Conservation (phyloP, 2,329 filamentous ascomycete species). For the Hortaea sp. region DNA sequence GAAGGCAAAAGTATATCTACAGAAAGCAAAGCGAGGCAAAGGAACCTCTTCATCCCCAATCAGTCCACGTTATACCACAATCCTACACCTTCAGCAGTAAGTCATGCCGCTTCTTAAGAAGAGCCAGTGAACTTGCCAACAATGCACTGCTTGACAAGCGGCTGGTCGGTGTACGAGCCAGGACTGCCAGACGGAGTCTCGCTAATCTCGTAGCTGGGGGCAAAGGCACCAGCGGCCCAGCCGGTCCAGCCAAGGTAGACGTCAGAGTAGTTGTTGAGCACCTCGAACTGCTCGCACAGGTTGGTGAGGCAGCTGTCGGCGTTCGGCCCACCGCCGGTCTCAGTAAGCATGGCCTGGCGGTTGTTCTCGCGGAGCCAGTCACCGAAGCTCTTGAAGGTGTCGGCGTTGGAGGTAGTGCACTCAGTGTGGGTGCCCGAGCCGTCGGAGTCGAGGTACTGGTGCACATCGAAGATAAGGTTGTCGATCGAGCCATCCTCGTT, state of each 20-base stretch:
- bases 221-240: slow-evolving; percentile 25
- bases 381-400: slow-evolving; percentile 22
- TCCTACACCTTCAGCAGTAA: not conserved
- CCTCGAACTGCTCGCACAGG: slow-evolving; percentile 8
- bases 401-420: slow-evolving; percentile 14
- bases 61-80: not conserved
- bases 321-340: slow-evolving; percentile 30
- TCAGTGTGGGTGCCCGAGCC: slow-evolving; percentile 27
- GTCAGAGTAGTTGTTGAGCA: slow-evolving; percentile 20
- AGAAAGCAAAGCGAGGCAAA: too few species aligned
- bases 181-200: slow-evolving; percentile 16
- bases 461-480: slow-evolving; percentile 27
- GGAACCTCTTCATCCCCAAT: too few species aligned
- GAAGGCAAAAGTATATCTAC: too few species aligned
- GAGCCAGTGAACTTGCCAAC: slow-evolving; percentile 12
- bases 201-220: slow-evolving; percentile 17
- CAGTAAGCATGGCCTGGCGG: slow-evolving; percentile 30
- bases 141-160: slow-evolving; percentile 16
- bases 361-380: slow-evolving; percentile 28
- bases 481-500: slow-evolving; percentile 20
- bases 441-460: slow-evolving; percentile 33
- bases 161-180: slow-evolving; percentile 11
- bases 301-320: slow-evolving; percentile 23
- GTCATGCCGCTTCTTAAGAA: not conserved
- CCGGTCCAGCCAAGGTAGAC: slow-evolving; percentile 25